Percentiles rank a stretch among this genome's conserved stretches.
Evolutionary conservation across 2,329 filamentous ascomycete species (phyloP).

Genomic region (Scytalidium sp.): DNA sequence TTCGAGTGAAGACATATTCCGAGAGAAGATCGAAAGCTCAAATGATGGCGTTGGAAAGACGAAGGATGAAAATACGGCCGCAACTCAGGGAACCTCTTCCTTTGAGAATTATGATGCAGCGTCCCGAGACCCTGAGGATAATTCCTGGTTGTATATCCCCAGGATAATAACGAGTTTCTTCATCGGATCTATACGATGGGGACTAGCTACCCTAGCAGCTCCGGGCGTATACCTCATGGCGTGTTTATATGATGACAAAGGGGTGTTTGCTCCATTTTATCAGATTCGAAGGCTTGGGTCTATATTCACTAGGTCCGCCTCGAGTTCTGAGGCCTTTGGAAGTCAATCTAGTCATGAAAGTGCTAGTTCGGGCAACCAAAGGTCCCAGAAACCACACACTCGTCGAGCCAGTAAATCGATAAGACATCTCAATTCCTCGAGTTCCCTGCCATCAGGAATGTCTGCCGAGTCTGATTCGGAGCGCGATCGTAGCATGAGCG

Average conservation of each 20-base stretch:
- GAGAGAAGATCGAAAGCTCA: constrained; percentile 34
- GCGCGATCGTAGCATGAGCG: constrained; percentile 27
- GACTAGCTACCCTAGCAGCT: constrained; percentile 74
- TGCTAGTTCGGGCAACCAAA: constrained; percentile 11
- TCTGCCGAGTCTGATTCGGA: constrained; percentile 66
- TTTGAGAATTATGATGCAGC: constrained; percentile 41
- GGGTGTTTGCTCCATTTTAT: constrained; percentile 73
- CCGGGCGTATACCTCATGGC: constrained; percentile 81
- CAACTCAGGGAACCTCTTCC: constrained; percentile 69
- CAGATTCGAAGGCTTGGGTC: constrained; percentile 62
- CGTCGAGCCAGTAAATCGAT: constrained; percentile 13
- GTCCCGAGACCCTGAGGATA: constrained; percentile 28
- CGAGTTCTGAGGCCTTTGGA: constrained; percentile 28
- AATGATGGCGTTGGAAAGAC: constrained; percentile 35
- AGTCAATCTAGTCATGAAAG: constrained; percentile 16
- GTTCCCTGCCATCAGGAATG: constrained; percentile 58
- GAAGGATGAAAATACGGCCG: constrained; percentile 15
- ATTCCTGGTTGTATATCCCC: constrained; percentile 56
- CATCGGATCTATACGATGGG: constrained; percentile 72
- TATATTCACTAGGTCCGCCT: constrained; percentile 42
- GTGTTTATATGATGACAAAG: constrained; percentile 78
- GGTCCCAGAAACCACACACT: constrained; percentile 12
- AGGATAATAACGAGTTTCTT: constrained; percentile 69
- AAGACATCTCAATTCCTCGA: constrained; percentile 15
- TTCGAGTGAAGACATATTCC: constrained; percentile 34